Evolutionary conservation across 2,329 filamentous ascomycete genomes (phyloP), one percentile per base, ranked within the genome.

Genomic region (Tolypocladium tropicale): DNA sequence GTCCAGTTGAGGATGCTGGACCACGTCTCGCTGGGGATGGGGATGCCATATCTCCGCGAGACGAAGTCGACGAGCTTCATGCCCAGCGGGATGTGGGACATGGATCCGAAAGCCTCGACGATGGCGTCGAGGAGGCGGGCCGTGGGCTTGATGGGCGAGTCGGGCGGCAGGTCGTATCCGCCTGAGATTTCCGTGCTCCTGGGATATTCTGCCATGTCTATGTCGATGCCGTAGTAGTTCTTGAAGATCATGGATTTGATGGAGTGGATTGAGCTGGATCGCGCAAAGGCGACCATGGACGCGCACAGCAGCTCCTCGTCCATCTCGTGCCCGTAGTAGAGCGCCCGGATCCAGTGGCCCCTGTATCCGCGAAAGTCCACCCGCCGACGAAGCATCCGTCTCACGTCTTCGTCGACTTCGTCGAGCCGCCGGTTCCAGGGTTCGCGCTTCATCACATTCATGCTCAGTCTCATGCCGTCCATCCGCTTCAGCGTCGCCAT

Each of bases 61-160:
- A 92, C 67, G 61, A 81, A 81, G 57, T 87, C 78, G 14, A 91
- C 70, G 0, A 87, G 64, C 43, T 79, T 76, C 30, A 86, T 64
- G 14, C 82, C 87, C 2, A 77, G 73, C 1, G 75, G 66, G 4
- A 90, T 75, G 55, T 85, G 76, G 52, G 80, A 84, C 68, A 86
- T 89, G 58, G 77, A 78, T n/a, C 86, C 81, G 59, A 86, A 88
- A 1, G 77, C 74, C 64, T 90, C 84, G 6, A 86, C 85, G n/a
- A 92, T 72, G 10, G 85, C 79, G 55, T 81, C 75, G 25, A 93
- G 75, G 0, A 92, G 74, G 2, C 74, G 72, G 9, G 67, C 59
- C 0, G 80, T 82, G 2, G 89, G 89, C 53, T 75, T 72, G 34
- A 86, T 68, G 9, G 81, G 78, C 1, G 81, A 85, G 32, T 76